A percentile compares a stretch with the other conserved stretches of the same genome.
These are phyloP conservation scores for Lavandula angustifolia DNA, from an alignment of 257 asterid genomes.

Conservation along the genomic window DNA sequence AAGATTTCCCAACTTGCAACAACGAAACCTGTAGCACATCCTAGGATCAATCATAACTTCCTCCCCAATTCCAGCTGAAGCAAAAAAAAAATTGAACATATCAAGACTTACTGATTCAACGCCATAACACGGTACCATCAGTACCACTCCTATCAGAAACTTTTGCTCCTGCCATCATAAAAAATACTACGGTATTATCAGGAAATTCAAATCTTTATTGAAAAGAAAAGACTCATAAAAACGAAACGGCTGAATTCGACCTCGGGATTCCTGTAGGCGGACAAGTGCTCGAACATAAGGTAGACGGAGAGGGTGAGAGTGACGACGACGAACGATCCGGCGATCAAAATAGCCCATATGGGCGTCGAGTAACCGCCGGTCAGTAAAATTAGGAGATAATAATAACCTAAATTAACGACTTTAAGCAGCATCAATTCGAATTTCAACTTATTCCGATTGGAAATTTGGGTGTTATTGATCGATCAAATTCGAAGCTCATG, in stretches of 20 bases:
- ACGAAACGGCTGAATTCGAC: slow-evolving; percentile 31
- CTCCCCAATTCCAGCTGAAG: slow-evolving; percentile 15
- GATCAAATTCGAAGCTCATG: slow-evolving; percentile 39
- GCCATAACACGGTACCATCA: slow-evolving; percentile 93
- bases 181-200: slow-evolving; percentile 4
- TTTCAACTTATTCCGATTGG: slow-evolving; percentile 35
- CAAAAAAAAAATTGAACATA: background rate
- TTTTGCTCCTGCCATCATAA: slow-evolving; percentile 74
- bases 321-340: slow-evolving; percentile 59
- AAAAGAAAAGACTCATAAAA: background rate
- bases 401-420: slow-evolving; percentile 46
- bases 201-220: background rate
- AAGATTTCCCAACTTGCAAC: background rate
- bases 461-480: slow-evolving; percentile 14
- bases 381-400: slow-evolving; percentile 43
- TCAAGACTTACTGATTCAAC: slow-evolving; percentile 74
- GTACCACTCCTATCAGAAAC: slow-evolving; percentile 83
- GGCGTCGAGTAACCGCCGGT: slow-evolving; percentile 64
- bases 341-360: slow-evolving; percentile 79
- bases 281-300: slow-evolving; percentile 84
- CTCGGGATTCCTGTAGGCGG: slow-evolving; percentile 94
- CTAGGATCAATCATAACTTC: slow-evolving; percentile 26
- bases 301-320: slow-evolving; percentile 70
- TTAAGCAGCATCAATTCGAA: slow-evolving; percentile 65
- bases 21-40: slow-evolving; percentile 19